Evolutionary conservation across 371 early-diverging fungal species (phyloP).

Genomic region (Quaeritorhiza haematococci): DNA sequence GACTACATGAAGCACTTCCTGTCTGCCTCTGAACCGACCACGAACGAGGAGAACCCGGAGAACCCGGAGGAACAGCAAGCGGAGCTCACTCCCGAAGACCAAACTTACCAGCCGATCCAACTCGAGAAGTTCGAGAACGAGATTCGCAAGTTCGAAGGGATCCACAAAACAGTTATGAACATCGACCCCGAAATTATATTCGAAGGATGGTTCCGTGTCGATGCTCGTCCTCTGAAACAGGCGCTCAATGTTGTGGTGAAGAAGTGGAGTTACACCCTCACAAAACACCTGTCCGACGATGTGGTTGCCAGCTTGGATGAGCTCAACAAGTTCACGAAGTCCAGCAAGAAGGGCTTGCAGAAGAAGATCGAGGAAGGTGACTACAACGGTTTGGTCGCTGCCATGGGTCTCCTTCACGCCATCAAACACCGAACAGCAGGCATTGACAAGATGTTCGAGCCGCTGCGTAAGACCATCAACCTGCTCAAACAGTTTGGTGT

Average conservation of each 20-base stretch:
- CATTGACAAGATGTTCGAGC: conserved; percentile 59
- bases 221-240: conserved; percentile 55
- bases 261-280: conserved; percentile 59
- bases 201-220: conserved; percentile 55
- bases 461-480: conserved; percentile 56
- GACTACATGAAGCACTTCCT: conserved; percentile 57
- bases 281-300: conserved; percentile 54
- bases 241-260: conserved; percentile 55
- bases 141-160: conserved; percentile 54
- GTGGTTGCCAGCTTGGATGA: conserved; percentile 48
- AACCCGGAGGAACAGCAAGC: conserved; percentile 3
- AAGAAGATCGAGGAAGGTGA: conserved; percentile 56
- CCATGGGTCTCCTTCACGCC: conserved; percentile 57
- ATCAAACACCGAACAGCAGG: conserved; percentile 46
- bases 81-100: not conserved
- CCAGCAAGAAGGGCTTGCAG: conserved; percentile 47
- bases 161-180: conserved; percentile 57
- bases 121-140: conserved; percentile 56
- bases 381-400: conserved; percentile 44
- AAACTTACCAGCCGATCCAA: conserved; percentile 26
- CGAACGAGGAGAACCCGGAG: conserved; percentile 16
- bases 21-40: conserved; percentile 13
- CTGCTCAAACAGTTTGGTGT: conserved; percentile 54
- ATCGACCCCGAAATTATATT: conserved; percentile 55
- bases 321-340: conserved; percentile 45